Base-by-base conservation (phyloP, 768 basidiomycete species). In the Russula sp. region DNA sequence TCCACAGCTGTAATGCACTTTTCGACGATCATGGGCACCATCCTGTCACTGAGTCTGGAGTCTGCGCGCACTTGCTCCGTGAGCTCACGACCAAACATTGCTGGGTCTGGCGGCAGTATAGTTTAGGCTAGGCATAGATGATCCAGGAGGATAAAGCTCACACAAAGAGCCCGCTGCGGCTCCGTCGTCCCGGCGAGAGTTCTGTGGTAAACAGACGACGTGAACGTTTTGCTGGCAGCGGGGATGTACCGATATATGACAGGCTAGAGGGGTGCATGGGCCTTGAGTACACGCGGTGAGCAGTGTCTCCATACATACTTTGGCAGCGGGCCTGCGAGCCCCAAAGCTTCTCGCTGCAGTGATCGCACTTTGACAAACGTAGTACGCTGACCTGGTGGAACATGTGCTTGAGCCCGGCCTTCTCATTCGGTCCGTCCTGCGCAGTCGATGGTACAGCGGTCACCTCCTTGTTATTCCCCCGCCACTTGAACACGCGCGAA, bases 291-390 rank as follows among this genome's bases (percentile, higher is more conserved):
- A 39, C 22, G 36, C 42, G n/a, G 7, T 25, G 50, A 11, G 16
- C 1, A 25, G 43, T 46, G 38, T 9, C 35, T 6, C 32, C 20
- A 20, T 10, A 79, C 92, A 71, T 70, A 93, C 96, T 79, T 66
- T 86, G 82, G 71, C 97, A 99, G 36, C 91, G 87, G 56, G 91
- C 79, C 70, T 95, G 93, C n/a, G 94, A 84, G 7, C 96, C 96
- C 94, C 95, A 99, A 86, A 98, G 86, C 78, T 98, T 99, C 71
- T 98, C 97, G 38, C 86, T 87, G 70, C 97, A 99, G 58, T 95
- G 88, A 69, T 98, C 97, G 70, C 97, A 99, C 45, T 91, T 82
- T 34, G 91, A 87, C 60, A 97, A 90, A 41, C 95, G 83, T 60
- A 98, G 77, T 34, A 94, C 83, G 68, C 86, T 96, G 65, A 91